Conservation (phyloP, 1,284 basidiomycete genomes). For the Violaceomyces palustris region DNA sequence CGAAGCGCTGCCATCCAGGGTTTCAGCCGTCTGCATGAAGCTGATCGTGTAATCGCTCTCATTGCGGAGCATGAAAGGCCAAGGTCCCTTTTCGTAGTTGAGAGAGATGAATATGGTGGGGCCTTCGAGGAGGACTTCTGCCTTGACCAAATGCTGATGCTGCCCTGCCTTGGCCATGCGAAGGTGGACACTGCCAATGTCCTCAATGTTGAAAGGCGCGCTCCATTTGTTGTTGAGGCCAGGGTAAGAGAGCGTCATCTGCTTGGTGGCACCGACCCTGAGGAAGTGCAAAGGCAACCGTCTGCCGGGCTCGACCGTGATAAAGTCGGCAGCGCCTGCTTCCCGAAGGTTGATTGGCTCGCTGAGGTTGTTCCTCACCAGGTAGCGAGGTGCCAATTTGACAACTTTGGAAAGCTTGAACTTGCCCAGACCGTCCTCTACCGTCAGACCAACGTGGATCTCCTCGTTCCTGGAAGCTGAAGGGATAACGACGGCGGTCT, state of each 20-base stretch:
- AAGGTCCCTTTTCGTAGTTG: slow-evolving; percentile 63
- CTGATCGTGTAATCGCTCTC: slow-evolving; percentile 70
- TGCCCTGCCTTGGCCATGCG: slow-evolving; percentile 57
- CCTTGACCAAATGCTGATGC: slow-evolving; percentile 64
- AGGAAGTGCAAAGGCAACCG: slow-evolving; percentile 69
- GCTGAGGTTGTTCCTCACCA: slow-evolving; percentile 75
- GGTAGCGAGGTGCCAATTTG: slow-evolving; percentile 82
- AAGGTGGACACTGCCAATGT: slow-evolving; percentile 80
- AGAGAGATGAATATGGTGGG: slow-evolving; percentile 84
- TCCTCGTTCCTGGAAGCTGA: slow-evolving; percentile 68
- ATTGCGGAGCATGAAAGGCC: slow-evolving; percentile 90
- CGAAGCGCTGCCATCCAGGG: slow-evolving; percentile 59
- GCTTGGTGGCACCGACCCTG: slow-evolving; percentile 59
- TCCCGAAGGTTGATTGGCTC: slow-evolving; percentile 76
- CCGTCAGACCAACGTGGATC: slow-evolving; percentile 82
- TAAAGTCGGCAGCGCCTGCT: slow-evolving; percentile 61
- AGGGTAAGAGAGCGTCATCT: slow-evolving; percentile 75
- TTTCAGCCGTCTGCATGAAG: slow-evolving; percentile 62
- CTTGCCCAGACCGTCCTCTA: slow-evolving; percentile 81
- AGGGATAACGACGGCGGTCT: slow-evolving; percentile 74
- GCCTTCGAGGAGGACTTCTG: slow-evolving; percentile 77
- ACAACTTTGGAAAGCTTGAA: slow-evolving; percentile 95
- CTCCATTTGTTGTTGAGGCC: slow-evolving; percentile 81
- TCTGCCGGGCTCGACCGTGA: slow-evolving; percentile 57
- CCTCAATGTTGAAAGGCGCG: slow-evolving; percentile 82